A percentile compares a stretch with the other conserved stretches of the same genome.
These are phyloP conservation scores for Dissophora globulifera DNA, from an alignment of 192 early-diverging fungal genomes.

Conservation along the genomic window DNA sequence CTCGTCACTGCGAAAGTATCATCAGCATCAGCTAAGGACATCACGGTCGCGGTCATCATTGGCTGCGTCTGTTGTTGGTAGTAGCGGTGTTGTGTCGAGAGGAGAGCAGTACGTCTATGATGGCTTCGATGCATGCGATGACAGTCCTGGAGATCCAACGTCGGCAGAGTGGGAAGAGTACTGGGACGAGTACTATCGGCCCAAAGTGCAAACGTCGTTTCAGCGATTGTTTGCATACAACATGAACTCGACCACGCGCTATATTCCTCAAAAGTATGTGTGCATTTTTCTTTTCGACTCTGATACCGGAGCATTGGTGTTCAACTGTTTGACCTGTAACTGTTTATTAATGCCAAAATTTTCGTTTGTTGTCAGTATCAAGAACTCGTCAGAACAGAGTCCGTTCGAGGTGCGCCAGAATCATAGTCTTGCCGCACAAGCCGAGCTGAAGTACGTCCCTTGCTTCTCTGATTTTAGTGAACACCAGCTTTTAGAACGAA, in stretches of 20 bases:
- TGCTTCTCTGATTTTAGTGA: background rate
- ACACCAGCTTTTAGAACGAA: too few species aligned
- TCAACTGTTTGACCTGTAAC: too few species aligned
- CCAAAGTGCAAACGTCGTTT: constrained; percentile 79
- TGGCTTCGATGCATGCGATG: constrained; percentile 17
- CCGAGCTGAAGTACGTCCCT: constrained; percentile 40
- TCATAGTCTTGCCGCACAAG: constrained; percentile 27
- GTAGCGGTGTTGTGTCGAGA: background rate
- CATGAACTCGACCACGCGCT: constrained; percentile 85
- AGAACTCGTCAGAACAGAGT: constrained; percentile 41
- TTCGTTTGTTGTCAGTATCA: constrained; percentile 18
- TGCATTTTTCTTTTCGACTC: too few species aligned
- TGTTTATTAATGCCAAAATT: too few species aligned
- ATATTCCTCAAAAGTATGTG: constrained; percentile 55
- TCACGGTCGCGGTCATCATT: constrained; percentile 24
- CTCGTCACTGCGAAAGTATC: constrained; percentile 21
- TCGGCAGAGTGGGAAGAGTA: constrained; percentile 60
- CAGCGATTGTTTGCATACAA: constrained; percentile 82
- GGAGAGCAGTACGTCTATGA: constrained; percentile 23
- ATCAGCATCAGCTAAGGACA: background rate
- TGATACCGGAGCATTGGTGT: too few species aligned
- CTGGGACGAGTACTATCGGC: constrained; percentile 91
- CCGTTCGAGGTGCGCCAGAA: constrained; percentile 46
- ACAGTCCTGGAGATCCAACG: background rate
- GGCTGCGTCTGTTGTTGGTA: background rate